A percentile compares a stretch with the other conserved stretches of the same genome.
Conservation (phyloP, 2,329 filamentous ascomycete species). For the Calonectria leucothoes region DNA sequence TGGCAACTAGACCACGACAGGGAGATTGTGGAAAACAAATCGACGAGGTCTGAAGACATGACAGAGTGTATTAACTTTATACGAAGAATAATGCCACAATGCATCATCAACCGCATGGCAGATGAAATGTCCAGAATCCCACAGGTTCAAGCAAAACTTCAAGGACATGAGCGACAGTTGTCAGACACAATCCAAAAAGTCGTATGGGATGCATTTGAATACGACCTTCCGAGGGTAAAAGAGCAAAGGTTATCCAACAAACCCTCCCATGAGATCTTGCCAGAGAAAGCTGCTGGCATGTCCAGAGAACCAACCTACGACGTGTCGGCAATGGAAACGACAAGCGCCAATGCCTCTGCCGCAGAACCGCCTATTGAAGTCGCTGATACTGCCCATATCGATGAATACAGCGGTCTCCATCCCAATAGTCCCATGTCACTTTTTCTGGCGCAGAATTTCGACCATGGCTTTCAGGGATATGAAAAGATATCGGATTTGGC, state of each 20-base stretch:
- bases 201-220: conserved; percentile 29
- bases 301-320: neutral
- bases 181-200: conserved; percentile 14
- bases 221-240: neutral
- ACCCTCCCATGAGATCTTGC: neutral
- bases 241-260: neutral
- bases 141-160: neutral
- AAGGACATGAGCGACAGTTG: neutral
- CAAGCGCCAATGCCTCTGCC: neutral
- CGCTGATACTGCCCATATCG: neutral
- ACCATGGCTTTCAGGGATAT: no score
- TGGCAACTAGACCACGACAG: conserved; percentile 1
- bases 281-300: neutral
- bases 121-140: conserved; percentile 12
- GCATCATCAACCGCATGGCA: conserved; percentile 9
- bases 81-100: conserved; percentile 13
- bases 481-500: neutral
- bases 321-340: neutral
- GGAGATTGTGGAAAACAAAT: neutral
- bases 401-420: neutral
- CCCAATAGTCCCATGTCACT: neutral
- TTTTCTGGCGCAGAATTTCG: no score
- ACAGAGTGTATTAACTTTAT: conserved; percentile 17
- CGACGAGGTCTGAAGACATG: neutral
- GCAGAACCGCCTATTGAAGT: neutral